Evolutionary conservation across 176 grass and related monocot genomes (phyloP), one percentile per base, ranked within the genome.

Genomic region (Rhynchospora pubera): DNA sequence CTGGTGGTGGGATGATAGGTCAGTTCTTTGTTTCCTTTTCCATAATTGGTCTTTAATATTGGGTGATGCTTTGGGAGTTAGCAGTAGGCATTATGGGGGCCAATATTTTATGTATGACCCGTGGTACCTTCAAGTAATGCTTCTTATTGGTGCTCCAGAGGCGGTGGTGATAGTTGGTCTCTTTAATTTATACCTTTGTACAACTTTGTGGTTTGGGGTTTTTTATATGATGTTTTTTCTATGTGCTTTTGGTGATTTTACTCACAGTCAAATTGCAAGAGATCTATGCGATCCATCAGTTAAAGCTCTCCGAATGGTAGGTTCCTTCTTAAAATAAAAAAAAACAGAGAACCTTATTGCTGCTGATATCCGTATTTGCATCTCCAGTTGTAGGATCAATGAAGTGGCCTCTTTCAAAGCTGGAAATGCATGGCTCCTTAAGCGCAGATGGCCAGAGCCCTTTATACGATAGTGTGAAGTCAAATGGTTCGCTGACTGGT

Each of bases 1-100:
- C 87, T 81, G 96, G 96, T 83, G 96, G 96, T 10, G 96, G 96
- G 30, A 94, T 98, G 85, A 98, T 95, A 74, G 96, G 96, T 98
- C 62, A 73, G 81, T 79, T 80, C 78, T 78, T 71, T 89, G 44
- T 58, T 81, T 51, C 48, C 4, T n/a, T 75, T 75, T 26, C 14
- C 45, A 0, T 53, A 30, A 12, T 16, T 55, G 5, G 53, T 28
- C 6, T 46, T 51, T 53, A 1, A 1, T 11, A 11, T 46, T 70
- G 70, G 2, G 19, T 6, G 48, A 46, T 19, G 47, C 0, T 21
- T 46, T 28, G 12, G 8, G 3, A 42, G 16, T 52, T 1, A 1
- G 22, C 0, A 0, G 23, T 12, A 3, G 72, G 22, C 5, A 45
- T 61, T 9, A 52, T 67, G 34, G 34, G 1, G 11, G 1, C 45